These are phyloP conservation scores for Apiospora phragmitis DNA, from an alignment of 2,329 filamentous ascomycete genomes.

Conservation along the genomic window DNA sequence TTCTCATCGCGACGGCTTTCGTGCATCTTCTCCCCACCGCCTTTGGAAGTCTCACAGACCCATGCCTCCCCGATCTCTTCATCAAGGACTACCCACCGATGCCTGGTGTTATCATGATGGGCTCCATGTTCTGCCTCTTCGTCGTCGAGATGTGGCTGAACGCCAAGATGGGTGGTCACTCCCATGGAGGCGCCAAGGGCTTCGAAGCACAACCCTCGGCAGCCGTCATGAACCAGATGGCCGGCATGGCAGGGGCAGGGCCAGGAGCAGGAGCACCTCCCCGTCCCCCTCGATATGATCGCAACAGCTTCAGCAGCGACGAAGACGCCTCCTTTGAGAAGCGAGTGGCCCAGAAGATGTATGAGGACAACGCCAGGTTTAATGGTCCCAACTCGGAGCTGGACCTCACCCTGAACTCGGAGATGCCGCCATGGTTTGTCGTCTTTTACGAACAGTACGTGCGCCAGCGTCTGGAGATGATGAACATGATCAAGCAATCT, in stretches of 20 bases:
- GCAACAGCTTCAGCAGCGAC: constrained; percentile 35
- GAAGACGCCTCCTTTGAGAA: constrained; percentile 41
- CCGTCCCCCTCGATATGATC: constrained; percentile 32
- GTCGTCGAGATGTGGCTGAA: constrained; percentile 64
- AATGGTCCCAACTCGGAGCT: constrained; percentile 27
- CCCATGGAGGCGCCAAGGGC: constrained; percentile 57
- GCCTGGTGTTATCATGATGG: constrained; percentile 67
- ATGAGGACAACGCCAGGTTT: constrained; percentile 34
- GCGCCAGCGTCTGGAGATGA: constrained; percentile 59
- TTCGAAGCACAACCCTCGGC: constrained; percentile 26
- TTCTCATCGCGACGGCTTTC: constrained; percentile 72
- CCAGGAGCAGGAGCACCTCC: constrained; percentile 21
- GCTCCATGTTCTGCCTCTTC: constrained; percentile 60
- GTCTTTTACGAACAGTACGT: constrained; percentile 65
- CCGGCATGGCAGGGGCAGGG: constrained; percentile 12
- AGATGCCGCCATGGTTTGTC: constrained; percentile 63
- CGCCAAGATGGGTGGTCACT: constrained; percentile 57
- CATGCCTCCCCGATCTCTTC: constrained; percentile 61
- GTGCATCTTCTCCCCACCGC: constrained; percentile 67
- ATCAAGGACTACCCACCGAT: constrained; percentile 60
- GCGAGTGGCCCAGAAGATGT: constrained; percentile 40
- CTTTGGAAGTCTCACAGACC: constrained; percentile 52
- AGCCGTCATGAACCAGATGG: constrained; percentile 15
- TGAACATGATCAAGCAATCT: constrained; percentile 50
- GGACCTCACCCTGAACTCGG: constrained; percentile 33